Evolutionary conservation across 768 basidiomycete genomes (phyloP).

Genomic region (Lactarius vividus): DNA sequence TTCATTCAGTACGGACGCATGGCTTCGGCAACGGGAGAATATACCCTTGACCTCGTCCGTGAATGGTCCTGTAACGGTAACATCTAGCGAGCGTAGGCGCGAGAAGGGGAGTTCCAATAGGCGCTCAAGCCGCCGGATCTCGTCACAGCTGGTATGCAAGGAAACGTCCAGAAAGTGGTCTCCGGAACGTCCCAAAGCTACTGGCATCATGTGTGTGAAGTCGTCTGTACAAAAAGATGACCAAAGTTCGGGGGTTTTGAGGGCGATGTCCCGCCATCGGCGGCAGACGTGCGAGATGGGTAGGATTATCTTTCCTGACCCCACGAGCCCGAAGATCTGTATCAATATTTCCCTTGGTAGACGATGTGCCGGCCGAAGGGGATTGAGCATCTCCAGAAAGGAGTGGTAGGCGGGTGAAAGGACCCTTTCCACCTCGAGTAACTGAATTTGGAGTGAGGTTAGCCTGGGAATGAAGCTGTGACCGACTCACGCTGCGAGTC

Average conservation of each 20-base stretch:
- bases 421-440: conserved; percentile 12
- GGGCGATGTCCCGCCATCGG: conserved; percentile 17
- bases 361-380: conserved; percentile 15
- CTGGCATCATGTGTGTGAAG: conserved; percentile 16
- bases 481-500: conserved; percentile 17
- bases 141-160: conserved; percentile 17
- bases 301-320: conserved; percentile 17
- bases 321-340: conserved; percentile 18
- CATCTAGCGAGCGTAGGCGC: conserved; percentile 13
- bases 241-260: conserved; percentile 22
- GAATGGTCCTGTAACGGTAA: conserved; percentile 8
- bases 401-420: conserved; percentile 15
- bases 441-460: conserved; percentile 7
- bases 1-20: conserved; percentile 22
- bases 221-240: conserved; percentile 17
- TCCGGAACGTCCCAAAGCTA: conserved; percentile 9
- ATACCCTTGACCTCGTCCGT: conserved; percentile 26
- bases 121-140: conserved; percentile 11
- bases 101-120: conserved; percentile 14
- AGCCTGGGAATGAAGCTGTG: background rate
- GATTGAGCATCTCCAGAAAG: conserved; percentile 22
- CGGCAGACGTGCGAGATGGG: conserved; percentile 22
- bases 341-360: conserved; percentile 21
- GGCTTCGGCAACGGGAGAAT: conserved; percentile 23
- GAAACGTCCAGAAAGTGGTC: conserved; percentile 11